These are phyloP conservation scores for Zoysia matrella DNA, from an alignment of 202 grass and related monocot genomes.

Conservation along the genomic window DNA sequence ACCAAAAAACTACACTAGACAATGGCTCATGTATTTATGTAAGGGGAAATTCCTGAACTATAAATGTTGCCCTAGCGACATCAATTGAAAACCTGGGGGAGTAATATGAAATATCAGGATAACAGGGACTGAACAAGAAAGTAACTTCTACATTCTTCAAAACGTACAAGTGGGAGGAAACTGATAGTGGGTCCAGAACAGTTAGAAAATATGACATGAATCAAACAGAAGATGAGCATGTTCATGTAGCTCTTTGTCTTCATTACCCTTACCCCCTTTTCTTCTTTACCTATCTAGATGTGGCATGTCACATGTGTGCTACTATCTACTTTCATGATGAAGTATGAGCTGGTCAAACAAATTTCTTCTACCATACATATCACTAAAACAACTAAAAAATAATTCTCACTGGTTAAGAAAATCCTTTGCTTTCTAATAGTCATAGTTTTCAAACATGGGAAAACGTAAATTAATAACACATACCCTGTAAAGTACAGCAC, in stretches of 20 bases:
- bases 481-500: background rate
- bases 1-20: constrained; percentile 13
- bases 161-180: background rate
- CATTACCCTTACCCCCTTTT: no score
- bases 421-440: background rate
- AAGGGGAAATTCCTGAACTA: background rate
- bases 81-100: background rate
- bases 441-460: constrained; percentile 11
- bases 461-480: background rate
- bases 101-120: constrained; percentile 4
- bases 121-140: background rate
- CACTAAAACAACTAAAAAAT: background rate
- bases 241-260: background rate
- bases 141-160: background rate
- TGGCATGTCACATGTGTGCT: no score
- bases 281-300: no score
- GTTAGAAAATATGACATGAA: background rate
- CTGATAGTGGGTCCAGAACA: background rate
- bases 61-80: background rate
- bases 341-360: constrained; percentile 8
- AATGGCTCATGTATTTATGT: background rate
- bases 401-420: background rate
- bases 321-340: background rate
- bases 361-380: background rate
- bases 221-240: constrained; percentile 6